Evolutionary conservation across 176 grass and related monocot species (phyloP).

Genomic region (Avena insularis): DNA sequence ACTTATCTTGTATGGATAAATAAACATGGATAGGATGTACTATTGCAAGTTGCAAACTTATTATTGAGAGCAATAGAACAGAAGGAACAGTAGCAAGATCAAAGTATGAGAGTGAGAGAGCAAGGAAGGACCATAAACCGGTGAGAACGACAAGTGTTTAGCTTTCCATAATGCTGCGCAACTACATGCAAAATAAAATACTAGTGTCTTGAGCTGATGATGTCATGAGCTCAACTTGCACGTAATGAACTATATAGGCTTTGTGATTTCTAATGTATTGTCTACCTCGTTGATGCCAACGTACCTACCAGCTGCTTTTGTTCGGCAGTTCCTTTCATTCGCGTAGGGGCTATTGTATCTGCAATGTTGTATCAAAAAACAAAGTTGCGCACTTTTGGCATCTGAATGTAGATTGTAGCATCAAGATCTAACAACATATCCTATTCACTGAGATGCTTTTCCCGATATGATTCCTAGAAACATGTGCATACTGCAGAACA

Average conservation of each 20-base stretch:
- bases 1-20: slow-evolving; percentile 19
- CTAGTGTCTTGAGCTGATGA: slow-evolving; percentile 3
- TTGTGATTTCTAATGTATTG: slow-evolving; percentile 19
- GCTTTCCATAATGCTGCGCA: not conserved
- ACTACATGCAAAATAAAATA: not conserved
- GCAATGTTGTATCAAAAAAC: slow-evolving; percentile 27
- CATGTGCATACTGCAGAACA: slow-evolving; percentile 41
- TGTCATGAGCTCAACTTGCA: slow-evolving; percentile 41
- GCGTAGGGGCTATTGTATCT: slow-evolving; percentile 4
- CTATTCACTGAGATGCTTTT: slow-evolving; percentile 44
- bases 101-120: slow-evolving; percentile 26
- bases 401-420: slow-evolving; percentile 42
- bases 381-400: slow-evolving; percentile 35
- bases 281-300: slow-evolving; percentile 6
- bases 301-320: slow-evolving; percentile 31
- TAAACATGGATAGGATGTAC: slow-evolving; percentile 31
- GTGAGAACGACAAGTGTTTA: slow-evolving; percentile 2
- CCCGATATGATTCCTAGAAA: slow-evolving; percentile 42
- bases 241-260: slow-evolving; percentile 18
- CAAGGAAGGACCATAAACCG: slow-evolving; percentile 6
- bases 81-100: slow-evolving; percentile 5
- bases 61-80: slow-evolving; percentile 5
- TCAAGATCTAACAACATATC: slow-evolving; percentile 48
- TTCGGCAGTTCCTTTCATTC: not conserved
- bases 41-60: slow-evolving; percentile 26